A percentile compares a stretch with the other conserved stretches of the same genome.
Conservation (phyloP, 495 filamentous ascomycete species). For the Choiromyces venosus region DNA sequence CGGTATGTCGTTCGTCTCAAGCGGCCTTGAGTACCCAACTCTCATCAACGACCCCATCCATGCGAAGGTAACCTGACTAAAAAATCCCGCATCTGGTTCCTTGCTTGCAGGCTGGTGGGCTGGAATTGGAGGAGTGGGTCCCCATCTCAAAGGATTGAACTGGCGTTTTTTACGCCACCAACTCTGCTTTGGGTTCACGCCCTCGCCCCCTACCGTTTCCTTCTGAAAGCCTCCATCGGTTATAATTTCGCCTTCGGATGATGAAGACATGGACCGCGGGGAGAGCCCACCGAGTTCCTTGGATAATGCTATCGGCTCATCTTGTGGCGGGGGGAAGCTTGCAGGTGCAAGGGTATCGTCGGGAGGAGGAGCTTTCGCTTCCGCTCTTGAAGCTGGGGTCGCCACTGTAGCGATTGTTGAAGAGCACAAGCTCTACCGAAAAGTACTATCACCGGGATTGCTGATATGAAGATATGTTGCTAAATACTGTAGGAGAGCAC, state of each 20-base stretch:
- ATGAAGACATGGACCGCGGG: not conserved
- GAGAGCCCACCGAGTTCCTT: not conserved
- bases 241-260: slow-evolving; percentile 9
- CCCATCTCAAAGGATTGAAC: slow-evolving; percentile 59
- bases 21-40: slow-evolving; percentile 73
- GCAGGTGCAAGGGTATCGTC: not conserved
- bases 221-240: slow-evolving; percentile 12
- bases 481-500: not conserved
- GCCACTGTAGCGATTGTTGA: slow-evolving; percentile 14
- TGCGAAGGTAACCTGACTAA: slow-evolving; percentile 58
- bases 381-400: slow-evolving; percentile 11
- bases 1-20: slow-evolving; percentile 84
- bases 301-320: not conserved
- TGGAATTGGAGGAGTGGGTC: slow-evolving; percentile 55
- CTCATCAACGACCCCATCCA: slow-evolving; percentile 67
- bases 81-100: slow-evolving; percentile 57
- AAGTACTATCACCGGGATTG: not conserved
- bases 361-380: slow-evolving; percentile 9
- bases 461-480: not conserved
- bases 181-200: slow-evolving; percentile 15
- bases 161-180: slow-evolving; percentile 28
- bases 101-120: slow-evolving; percentile 51
- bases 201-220: slow-evolving; percentile 15
- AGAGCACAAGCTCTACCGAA: not conserved
- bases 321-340: not conserved